Percentiles rank a stretch among this genome's conserved stretches.
phyloP scores from a whole-genome alignment of 1,139 yeast species.

The Geotrichum histeridarum region DNA sequence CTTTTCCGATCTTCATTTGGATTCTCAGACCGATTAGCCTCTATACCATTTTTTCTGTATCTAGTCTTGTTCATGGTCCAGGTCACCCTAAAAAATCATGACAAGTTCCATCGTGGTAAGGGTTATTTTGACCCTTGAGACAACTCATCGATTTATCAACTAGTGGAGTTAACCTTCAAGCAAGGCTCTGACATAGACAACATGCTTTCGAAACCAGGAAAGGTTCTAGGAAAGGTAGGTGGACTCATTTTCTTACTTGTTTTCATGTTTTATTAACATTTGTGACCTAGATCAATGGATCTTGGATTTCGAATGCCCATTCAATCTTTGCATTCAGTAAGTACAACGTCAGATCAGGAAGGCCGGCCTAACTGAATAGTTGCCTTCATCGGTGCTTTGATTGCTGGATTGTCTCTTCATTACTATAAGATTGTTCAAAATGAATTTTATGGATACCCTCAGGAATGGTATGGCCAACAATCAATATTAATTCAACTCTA shows the following conservation, averaged over 20 bases:
- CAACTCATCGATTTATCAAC: too few relatives aligned
- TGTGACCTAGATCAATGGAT: constrained; percentile 48
- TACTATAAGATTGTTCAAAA: constrained; percentile 83
- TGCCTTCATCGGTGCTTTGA: constrained; percentile 71
- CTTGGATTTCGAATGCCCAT: constrained; percentile 63
- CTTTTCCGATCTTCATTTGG: too few relatives aligned
- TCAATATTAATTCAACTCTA: background rate
- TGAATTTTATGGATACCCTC: constrained; percentile 84
- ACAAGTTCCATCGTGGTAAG: too few relatives aligned
- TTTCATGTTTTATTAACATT: background rate
- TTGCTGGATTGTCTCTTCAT: constrained; percentile 68
- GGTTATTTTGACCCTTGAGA: too few relatives aligned
- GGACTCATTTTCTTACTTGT: background rate
- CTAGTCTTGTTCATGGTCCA: too few relatives aligned
- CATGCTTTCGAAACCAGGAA: constrained; percentile 19
- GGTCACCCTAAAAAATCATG: too few relatives aligned
- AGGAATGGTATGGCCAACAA: constrained; percentile 61
- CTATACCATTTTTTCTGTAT: too few relatives aligned
- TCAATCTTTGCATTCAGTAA: constrained; percentile 53
- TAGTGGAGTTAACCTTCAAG: background rate
- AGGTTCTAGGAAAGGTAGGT: constrained; percentile 15
- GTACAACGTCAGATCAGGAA: background rate
- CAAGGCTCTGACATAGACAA: background rate
- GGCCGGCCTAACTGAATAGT: constrained; percentile 23
- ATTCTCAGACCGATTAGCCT: too few relatives aligned